Evolutionary conservation across 2,329 filamentous ascomycete species (phyloP).

Genomic region (Colletotrichum magnum): DNA sequence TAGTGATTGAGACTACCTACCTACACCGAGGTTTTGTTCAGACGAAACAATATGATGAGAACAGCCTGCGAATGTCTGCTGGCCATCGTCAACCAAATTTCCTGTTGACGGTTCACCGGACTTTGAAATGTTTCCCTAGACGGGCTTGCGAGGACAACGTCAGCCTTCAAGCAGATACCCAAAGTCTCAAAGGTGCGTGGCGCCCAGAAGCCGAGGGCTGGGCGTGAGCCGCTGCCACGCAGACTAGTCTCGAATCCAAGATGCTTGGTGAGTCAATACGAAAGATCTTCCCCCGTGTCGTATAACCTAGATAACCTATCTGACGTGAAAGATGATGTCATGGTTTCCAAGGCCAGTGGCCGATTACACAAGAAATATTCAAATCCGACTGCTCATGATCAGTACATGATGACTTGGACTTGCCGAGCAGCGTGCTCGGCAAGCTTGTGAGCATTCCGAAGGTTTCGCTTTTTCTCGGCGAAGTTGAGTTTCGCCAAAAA

Average conservation of each 20-base stretch:
- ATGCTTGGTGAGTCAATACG: constrained; percentile 76
- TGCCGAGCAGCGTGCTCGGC: constrained; percentile 4
- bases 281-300: constrained; percentile 72
- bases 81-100: too few species aligned
- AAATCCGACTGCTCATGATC: background rate
- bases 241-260: constrained; percentile 76
- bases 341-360: constrained; percentile 47
- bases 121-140: constrained; percentile 12
- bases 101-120: background rate
- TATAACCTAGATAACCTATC: constrained; percentile 67
- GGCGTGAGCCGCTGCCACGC: constrained; percentile 74
- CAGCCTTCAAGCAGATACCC: background rate
- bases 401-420: background rate
- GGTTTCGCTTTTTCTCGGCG: background rate
- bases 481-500: background rate
- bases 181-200: constrained; percentile 21
- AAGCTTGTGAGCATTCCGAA: background rate
- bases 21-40: too few species aligned
- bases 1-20: too few species aligned
- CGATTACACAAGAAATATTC: background rate
- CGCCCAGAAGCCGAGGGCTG: constrained; percentile 72
- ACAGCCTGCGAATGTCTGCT: too few species aligned
- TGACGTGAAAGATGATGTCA: constrained; percentile 71
- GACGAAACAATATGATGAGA: too few species aligned
- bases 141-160: background rate